Conservation (phyloP, 2,329 filamentous ascomycete species). For the Exutisphaerella laricina region DNA sequence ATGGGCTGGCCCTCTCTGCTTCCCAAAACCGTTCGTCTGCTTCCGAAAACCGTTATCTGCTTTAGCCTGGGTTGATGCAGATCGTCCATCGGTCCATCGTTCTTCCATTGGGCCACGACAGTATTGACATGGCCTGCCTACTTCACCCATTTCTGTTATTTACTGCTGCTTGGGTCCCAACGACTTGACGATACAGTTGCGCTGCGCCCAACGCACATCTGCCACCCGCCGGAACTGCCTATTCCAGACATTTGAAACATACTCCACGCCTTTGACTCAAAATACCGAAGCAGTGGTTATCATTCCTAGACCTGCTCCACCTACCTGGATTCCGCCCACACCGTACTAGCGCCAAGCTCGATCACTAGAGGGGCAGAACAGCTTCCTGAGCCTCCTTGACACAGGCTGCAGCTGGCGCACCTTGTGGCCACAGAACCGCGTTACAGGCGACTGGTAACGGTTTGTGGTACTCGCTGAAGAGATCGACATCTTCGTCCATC, state of each 20-base stretch:
- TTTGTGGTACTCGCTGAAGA: slow-evolving; percentile 21
- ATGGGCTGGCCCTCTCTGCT: slow-evolving; percentile 7
- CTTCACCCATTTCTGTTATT: background rate
- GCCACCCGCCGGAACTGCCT: background rate
- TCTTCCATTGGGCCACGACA: slow-evolving; percentile 4
- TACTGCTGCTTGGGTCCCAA: no score
- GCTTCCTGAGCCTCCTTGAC: slow-evolving; percentile 20
- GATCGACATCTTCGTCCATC: slow-evolving; percentile 17
- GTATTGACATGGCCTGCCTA: slow-evolving; percentile 1
- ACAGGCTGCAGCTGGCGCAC: slow-evolving; percentile 16
- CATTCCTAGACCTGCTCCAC: slow-evolving; percentile 28
- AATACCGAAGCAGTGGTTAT: slow-evolving; percentile 24
- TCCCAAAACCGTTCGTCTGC: slow-evolving; percentile 10
- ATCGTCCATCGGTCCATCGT: slow-evolving; percentile 17
- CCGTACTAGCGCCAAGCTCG: slow-evolving; percentile 21
- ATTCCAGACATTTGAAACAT: slow-evolving; percentile 20
- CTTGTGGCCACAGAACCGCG: slow-evolving; percentile 23
- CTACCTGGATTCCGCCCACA: slow-evolving; percentile 28
- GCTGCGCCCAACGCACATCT: slow-evolving; percentile 8
- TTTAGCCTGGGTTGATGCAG: slow-evolving; percentile 17
- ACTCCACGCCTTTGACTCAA: slow-evolving; percentile 26
- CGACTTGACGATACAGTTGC: no score
- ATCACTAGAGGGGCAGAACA: slow-evolving; percentile 18
- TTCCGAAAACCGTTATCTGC: slow-evolving; percentile 4
- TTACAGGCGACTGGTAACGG: slow-evolving; percentile 22